Evolutionary conservation across 768 basidiomycete species (phyloP), one percentile per base, ranked within the genome.

Genomic region (Stropharia rugosoannulata): DNA sequence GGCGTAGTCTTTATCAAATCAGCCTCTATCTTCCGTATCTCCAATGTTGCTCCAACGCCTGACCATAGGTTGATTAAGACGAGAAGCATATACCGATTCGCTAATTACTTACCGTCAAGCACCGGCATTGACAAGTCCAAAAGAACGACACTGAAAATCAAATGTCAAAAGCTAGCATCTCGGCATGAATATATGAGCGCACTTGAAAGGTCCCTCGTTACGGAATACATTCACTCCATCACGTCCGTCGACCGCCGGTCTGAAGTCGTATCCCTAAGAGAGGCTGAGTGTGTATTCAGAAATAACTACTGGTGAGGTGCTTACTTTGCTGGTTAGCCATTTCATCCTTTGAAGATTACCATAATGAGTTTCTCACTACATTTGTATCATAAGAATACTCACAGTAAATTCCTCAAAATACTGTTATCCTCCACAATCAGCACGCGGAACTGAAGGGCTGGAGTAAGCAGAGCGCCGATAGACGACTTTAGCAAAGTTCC

Each of bases 71-170:
- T 39, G 29, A 44, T 51, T 50, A 41, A 18, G 15, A 48, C 50
- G 32, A 36, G 51, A 16, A 35, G 58, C 9, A 19, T 18, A 1
- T 45, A n/a, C 13, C 12, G n/a, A 35, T n/a, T 7, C 27, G 10
- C n/a, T 42, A 15, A 22, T 12, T 12, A 61, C 76, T 57, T 49
- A 85, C 92, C 95, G 67, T 97, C 93, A 54, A 97, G 81, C n/a
- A 92, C 70, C 0, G 93, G 95, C 95, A 97, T 97, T 1, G 91
- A 93, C 54, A 97, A 73, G 69, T 97, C 95, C 56, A 97, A 75
- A 12, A 95, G 78, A 36, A 95, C 87, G 35, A 94, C 83, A 58
- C 94, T 95, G 36, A 3, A 9, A 43, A 32, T 3, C 9, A 62
- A 27, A 47, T 49, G 57, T 58, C 44, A 39, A 32, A 51, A 48